Percentiles rank a stretch among this genome's conserved stretches.
phyloP scores from a whole-genome alignment of 805 yeast genomes.

The Candida tibetensis region DNA sequence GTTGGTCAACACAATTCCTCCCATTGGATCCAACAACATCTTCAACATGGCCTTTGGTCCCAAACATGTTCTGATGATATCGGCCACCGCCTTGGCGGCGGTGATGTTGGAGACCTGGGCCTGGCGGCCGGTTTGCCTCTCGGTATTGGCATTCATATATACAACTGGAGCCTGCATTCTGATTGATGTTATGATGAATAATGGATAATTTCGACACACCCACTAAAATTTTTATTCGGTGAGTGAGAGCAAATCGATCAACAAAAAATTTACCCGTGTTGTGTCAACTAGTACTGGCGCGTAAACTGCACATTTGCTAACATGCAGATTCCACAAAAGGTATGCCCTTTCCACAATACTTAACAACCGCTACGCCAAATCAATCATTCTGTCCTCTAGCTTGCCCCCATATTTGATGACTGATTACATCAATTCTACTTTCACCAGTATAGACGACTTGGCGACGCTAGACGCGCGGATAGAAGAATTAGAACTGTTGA shows the following conservation, averaged over 20 bases:
- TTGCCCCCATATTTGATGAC: no score
- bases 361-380: no score
- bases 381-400: no score
- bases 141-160: constrained; percentile 70
- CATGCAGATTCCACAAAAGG: no score
- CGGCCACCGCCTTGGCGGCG: constrained; percentile 99
- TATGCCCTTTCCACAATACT: no score
- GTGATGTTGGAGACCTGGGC: constrained; percentile 97
- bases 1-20: constrained; percentile 93
- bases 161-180: constrained; percentile 49
- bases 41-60: constrained; percentile 99
- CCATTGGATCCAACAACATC: constrained; percentile 95
- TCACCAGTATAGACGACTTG: constrained; percentile 36
- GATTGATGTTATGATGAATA: not conserved
- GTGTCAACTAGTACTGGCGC: no score
- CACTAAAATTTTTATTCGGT: constrained; percentile 1
- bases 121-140: constrained; percentile 93
- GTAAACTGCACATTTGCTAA: no score
- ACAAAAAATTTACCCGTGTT: no score
- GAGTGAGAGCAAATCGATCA: constrained; percentile 1
- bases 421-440: constrained; percentile 33
- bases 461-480: constrained; percentile 24
- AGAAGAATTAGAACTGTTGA: constrained; percentile 20
- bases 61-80: constrained; percentile 93
- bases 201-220: not conserved